These are phyloP conservation scores for Globisporangium recalcitrans DNA, from an alignment of 352 stramenopile genomes.

Conservation along the genomic window DNA sequence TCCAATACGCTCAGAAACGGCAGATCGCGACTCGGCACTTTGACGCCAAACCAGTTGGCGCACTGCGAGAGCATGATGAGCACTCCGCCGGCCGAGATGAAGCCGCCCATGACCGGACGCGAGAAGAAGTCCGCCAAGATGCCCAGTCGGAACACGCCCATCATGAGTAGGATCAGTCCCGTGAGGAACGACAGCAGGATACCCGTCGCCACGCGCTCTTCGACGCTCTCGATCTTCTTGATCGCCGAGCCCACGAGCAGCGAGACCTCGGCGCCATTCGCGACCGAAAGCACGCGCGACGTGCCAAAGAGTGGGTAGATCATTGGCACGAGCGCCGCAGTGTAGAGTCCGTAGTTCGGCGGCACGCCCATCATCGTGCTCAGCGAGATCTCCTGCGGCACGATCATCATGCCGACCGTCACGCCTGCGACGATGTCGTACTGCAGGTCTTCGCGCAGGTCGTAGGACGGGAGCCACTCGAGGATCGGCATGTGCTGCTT, in stretches of 20 bases:
- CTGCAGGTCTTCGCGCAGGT: conserved; percentile 41
- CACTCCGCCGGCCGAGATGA: conserved; percentile 85
- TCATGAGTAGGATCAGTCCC: conserved; percentile 64
- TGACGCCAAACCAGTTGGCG: conserved; percentile 81
- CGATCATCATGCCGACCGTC: conserved; percentile 82
- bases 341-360: conserved; percentile 89
- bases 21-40: conserved; percentile 40
- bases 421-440: conserved; percentile 53
- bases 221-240: conserved; percentile 50
- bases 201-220: conserved; percentile 45
- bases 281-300: conserved; percentile 76
- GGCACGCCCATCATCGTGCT: conserved; percentile 85
- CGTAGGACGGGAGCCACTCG: conserved; percentile 57
- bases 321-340: conserved; percentile 73
- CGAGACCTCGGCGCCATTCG: conserved; percentile 65
- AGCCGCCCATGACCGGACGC: conserved; percentile 87
- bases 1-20: conserved; percentile 58
- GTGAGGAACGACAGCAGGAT: conserved; percentile 68
- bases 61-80: conserved; percentile 90
- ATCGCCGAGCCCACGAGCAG: conserved; percentile 53
- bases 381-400: conserved; percentile 88
- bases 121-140: conserved; percentile 88
- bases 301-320: conserved; percentile 85
- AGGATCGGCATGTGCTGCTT: conserved; percentile 53
- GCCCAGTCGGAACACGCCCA: conserved; percentile 78